Base-by-base conservation (phyloP, 108 stramenopile species). In the Pseudonitzschia multistriata region DNA sequence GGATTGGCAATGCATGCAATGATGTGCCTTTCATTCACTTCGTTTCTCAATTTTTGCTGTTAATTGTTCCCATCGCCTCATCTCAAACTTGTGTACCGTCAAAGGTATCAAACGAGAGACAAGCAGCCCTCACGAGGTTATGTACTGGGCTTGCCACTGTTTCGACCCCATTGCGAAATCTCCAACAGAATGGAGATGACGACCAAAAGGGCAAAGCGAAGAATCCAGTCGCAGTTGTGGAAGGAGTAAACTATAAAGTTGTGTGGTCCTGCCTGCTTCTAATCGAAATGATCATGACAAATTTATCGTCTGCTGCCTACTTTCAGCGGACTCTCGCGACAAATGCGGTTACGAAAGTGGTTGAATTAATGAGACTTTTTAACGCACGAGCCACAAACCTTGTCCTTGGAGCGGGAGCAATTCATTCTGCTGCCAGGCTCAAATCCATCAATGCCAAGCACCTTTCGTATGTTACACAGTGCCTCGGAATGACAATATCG, bases 381-480 rank as follows among this genome's bases (percentile, higher is more conserved):
- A 96, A 97, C 62, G 79, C 96, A 13, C 86, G 97, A 11, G 82
- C 96, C 14, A 96, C 90, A 5, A 92, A 95, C 45, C 83, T 98
- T 8, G 97, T 98, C 17, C 80, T 98, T 19, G 94, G 34, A 96
- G 96, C 14, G 96, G 49, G 94, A 98, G 52, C 89, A 90, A 54
- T 79, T 93, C 27, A 95, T 96, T 24, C 76, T 87, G 49, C 79
- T 96, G 62, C 50, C 50, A 52, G 50, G 50, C 50, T 52, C 24
- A 52, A 93, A 92, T 56, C 90, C 89, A 97, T 97, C 74, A 95
- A 94, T 45, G 97, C 97, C 4, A 97, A 97, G 71, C 97, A 98
- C 77, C 80, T 98, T 22, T 94, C 94, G 6, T 79, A 96, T 63
- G 94, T 93, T 48, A 91, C 91, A 25, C 97, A 96, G 72, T 94